These are phyloP conservation scores for Candida hispaniensis DNA, from an alignment of 805 yeast genomes.

Conservation along the genomic window DNA sequence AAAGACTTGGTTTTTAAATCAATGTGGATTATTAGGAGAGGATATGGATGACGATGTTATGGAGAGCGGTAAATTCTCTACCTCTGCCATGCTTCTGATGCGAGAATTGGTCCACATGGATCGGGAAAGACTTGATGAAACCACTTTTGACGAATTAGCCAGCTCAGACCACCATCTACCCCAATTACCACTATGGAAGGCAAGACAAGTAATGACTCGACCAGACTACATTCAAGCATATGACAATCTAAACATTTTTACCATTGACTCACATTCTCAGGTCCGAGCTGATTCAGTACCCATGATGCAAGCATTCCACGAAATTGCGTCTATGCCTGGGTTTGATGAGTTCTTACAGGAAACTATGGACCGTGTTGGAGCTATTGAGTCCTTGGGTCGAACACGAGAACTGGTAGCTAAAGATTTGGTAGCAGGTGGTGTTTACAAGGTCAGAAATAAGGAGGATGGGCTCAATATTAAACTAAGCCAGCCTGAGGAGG, in stretches of 20 bases:
- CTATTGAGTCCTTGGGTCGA: slow-evolving; percentile 65
- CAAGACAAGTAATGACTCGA: slow-evolving; percentile 75
- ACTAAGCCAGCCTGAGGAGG: slow-evolving; percentile 19
- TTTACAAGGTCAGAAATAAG: slow-evolving; percentile 20
- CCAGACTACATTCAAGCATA: slow-evolving; percentile 67
- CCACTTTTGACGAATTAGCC: slow-evolving; percentile 21
- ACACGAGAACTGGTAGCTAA: slow-evolving; percentile 67
- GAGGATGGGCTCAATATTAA: slow-evolving; percentile 3
- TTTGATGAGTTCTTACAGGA: slow-evolving; percentile 57
- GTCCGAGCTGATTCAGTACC: slow-evolving; percentile 78
- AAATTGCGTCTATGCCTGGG: slow-evolving; percentile 59
- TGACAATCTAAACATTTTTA: slow-evolving; percentile 68
- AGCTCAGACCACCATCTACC: slow-evolving; percentile 47
- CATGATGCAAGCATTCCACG: slow-evolving; percentile 83
- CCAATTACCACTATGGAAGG: slow-evolving; percentile 70
- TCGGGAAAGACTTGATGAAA: slow-evolving; percentile 22
- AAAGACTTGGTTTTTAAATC: slow-evolving; percentile 76
- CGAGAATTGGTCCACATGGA: slow-evolving; percentile 64
- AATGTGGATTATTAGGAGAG: slow-evolving; percentile 66
- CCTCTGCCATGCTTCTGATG: slow-evolving; percentile 64
- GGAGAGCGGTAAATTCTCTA: slow-evolving; percentile 68
- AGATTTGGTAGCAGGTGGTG: slow-evolving; percentile 40
- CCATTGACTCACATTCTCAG: slow-evolving; percentile 57
- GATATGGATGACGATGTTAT: slow-evolving; percentile 85
- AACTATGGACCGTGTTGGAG: slow-evolving; percentile 57